Evolutionary conservation across 257 asterid genomes (phyloP), one percentile per base, ranked within the genome.

Genomic region (Penstemon davidsonii): DNA sequence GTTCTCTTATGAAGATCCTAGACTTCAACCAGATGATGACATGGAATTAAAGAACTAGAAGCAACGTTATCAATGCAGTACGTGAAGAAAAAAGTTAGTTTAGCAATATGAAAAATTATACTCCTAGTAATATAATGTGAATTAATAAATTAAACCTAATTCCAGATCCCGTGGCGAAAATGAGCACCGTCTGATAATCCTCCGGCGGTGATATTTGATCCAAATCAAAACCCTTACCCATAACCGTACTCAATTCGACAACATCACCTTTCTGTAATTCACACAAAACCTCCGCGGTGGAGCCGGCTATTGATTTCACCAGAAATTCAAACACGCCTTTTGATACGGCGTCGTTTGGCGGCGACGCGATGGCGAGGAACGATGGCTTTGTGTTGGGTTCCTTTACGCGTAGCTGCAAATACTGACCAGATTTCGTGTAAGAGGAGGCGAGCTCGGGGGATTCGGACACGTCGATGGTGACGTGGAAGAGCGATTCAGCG

Each of bases 141-240:
- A 70, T 58, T 59, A 13, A 37, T 7, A 42, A 46, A 9, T 25
- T 12, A 43, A 41, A 90, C 97, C 99, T 94, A 43, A 94, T 91
- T 77, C 99, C 99, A 67, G 99, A 87, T 60, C 99, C 96, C 9
- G 99, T 94, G 59, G 97, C 99, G 80, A 94, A 94, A 79, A 94
- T 82, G 39, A 94, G 82, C 72, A 94, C 86, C 1, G 91, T 81
- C 75, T 79, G 93, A 73, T 79, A 89, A 60, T 59, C 65, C 15
- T 94, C 80, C 2, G 91, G 85, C 55, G 90, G 96, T 3, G 92
- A 82, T 19, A 94, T 81, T 75, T 60, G 86, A 67, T 85, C 89
- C 10, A 86, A 59, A 60, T 84, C 83, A 55, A 90, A 94, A 1
- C 99, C 99, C 33, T 83, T 86, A n/a, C 99, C 99, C 86, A 86